Conservation (phyloP, 2,329 filamentous ascomycete species). For the Lasiodiplodia theobromae region DNA sequence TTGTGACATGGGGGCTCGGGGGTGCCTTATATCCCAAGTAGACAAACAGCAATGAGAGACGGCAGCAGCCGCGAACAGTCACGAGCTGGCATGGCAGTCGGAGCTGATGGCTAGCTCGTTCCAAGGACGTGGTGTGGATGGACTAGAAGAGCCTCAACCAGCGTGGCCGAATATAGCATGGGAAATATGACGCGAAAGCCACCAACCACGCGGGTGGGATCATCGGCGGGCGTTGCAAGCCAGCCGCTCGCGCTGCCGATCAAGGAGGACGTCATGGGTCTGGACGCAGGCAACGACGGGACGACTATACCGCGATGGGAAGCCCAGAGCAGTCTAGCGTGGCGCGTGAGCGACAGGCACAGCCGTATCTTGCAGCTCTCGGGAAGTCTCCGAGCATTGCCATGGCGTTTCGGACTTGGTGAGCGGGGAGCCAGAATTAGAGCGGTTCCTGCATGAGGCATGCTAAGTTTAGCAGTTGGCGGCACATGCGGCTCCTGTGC, state of each 20-base stretch:
- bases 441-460: conserved; percentile 51
- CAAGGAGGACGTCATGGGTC: not conserved
- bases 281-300: not conserved
- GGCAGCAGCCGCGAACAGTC: not conserved
- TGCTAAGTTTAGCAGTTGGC: conserved; percentile 13
- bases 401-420: conserved; percentile 28
- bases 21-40: conserved; percentile 1
- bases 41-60: not conserved
- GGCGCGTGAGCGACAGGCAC: conserved; percentile 10
- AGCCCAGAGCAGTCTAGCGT: not conserved
- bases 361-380: conserved; percentile 2
- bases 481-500: not conserved
- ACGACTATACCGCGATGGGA: not conserved
- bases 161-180: conserved; percentile 8
- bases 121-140: not conserved
- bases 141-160: conserved; percentile 12
- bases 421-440: conserved; percentile 34
- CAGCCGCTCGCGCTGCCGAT: no score
- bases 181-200: conserved; percentile 6
- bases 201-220: not conserved
- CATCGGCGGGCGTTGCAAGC: not conserved
- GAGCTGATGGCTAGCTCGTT: conserved; percentile 5
- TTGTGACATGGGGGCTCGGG: not conserved
- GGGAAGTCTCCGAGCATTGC: not conserved
- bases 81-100: conserved; percentile 5